Base-by-base conservation (phyloP, 2,329 filamentous ascomycete genomes). In the Clarireedia sp. region DNA sequence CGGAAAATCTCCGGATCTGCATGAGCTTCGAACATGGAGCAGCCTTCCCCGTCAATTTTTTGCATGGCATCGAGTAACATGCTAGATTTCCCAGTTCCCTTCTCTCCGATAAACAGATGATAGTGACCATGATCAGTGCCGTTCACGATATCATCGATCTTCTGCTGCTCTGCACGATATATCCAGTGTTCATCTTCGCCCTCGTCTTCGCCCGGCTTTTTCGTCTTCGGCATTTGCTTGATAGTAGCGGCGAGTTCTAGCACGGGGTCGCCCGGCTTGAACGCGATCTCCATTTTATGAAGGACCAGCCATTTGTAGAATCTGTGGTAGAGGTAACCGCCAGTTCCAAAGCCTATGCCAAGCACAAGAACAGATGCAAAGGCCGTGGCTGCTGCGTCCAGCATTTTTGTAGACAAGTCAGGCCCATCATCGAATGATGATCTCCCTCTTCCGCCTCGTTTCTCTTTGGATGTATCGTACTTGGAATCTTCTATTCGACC, bases 21-120 rank as follows among this genome's bases (percentile, higher is more conserved):
- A 71, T 99, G 94, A 1, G 92, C 91, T 72, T 99, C 94, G 66
- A 97, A 89, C 89, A 99, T 96, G 62, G 91, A 87, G 45, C 92
- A 86, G 21, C 89, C 89, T 58, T 94, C 87, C 3, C 90, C 94
- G 59, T 96, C 82, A 55, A 91, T 86, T 70, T 95, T 95, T 53
- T 86, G 84, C 92, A 99, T 99, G 8, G 90, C 89, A 68, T 97
- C 90, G 19, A 99, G 78, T 65, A 99, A 74, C 94, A 99, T 97
- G 62, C 89, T 95, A 58, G 89, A 95, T 75, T 99, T 99, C 6
- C 94, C 94, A 0, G 89, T 95, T 5, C 94, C 94, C 73, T 99
- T 97, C 68, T 97, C 94, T 45, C 94, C 94, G 47, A 97, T 83
- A 2, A 99, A 76, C 2, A 99, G 78, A 70, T 94, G 89, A 67